Evolutionary conservation across 2,329 filamentous ascomycete species (phyloP).

Genomic region (Myriosclerotinia scirpicola): DNA sequence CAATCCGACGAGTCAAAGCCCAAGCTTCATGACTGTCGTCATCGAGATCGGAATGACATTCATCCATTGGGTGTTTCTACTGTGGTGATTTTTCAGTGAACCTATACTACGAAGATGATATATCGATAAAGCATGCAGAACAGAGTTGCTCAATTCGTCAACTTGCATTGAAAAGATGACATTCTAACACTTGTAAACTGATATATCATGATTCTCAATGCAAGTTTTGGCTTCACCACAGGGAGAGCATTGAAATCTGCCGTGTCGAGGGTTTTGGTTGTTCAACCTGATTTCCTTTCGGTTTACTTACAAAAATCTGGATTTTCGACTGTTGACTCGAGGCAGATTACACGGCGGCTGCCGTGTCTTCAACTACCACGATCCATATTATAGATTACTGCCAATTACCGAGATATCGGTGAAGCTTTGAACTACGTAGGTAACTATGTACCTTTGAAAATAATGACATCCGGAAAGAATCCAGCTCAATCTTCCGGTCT

Average conservation of each 20-base stretch:
- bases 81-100: not conserved
- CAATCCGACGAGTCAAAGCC: not conserved
- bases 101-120: not conserved
- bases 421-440: not conserved
- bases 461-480: not conserved
- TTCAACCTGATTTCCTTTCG: too few species aligned
- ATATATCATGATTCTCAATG: not conserved
- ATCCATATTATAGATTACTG: not conserved
- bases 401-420: slow-evolving; percentile 14
- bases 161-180: not conserved
- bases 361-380: not conserved
- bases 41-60: not conserved
- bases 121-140: not conserved
- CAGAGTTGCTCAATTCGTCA: not conserved
- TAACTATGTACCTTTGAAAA: not conserved
- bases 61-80: not conserved
- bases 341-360: slow-evolving; percentile 9
- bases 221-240: not conserved
- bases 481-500: not conserved
- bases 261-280: not conserved
- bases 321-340: not conserved
- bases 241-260: not conserved
- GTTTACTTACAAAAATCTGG: not conserved
- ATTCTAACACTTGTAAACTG: not conserved
- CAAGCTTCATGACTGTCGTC: not conserved